Base-by-base conservation (phyloP, 1,139 yeast genomes). In the Spencermartinsiella ligniputridi region DNA sequence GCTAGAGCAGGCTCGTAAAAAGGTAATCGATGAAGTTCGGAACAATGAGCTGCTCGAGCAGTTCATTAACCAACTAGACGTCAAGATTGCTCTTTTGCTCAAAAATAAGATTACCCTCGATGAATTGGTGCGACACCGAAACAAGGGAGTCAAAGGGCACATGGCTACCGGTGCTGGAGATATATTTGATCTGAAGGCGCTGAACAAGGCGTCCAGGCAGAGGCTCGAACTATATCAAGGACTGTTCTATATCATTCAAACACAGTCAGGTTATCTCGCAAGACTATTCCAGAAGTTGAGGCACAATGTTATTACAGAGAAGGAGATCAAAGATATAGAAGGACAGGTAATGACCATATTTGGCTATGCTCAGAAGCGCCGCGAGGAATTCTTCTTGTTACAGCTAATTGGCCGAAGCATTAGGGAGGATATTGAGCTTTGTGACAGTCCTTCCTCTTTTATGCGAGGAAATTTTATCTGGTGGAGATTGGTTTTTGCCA, bases 21-120 rank as follows among this genome's bases (percentile, higher is more conserved):
- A 74, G 30, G 83, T 87, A 34, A 73, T 79, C 40, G 81, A 75
- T 40, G 80, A 75, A 48, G 81, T 87, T 6, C 75, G 75, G 41
- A 69, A 71, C 22, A 85, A 86, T 55, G 90, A 82, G 54, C 75
- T 72, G 34, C 70, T 86, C 55, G 95, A 87, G 60, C 76, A 75
- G 40, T 83, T 81, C 50, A 79, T 90, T 50, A 89, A 84, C 52
- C 84, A 85, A 52, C 72, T 90, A 54, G 96, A 90, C 58, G 76
- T 85, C 54, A 89, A 87, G 57, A 81, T 88, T 55, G 87, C 88
- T 1, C 64, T 87, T 41, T 69, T 88, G 41, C 86, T 83, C 51
- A 86, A 83, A 59, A 86, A 87, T 63, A 86, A 84, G 56, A 82
- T 87, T 49, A 76, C 92, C 0, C 66, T 88, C 29, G 95, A 87